A percentile compares a stretch with the other conserved stretches of the same genome.
Evolutionary conservation across 106 monocot species (phyloP).

Genomic region (Acorus calamus): DNA sequence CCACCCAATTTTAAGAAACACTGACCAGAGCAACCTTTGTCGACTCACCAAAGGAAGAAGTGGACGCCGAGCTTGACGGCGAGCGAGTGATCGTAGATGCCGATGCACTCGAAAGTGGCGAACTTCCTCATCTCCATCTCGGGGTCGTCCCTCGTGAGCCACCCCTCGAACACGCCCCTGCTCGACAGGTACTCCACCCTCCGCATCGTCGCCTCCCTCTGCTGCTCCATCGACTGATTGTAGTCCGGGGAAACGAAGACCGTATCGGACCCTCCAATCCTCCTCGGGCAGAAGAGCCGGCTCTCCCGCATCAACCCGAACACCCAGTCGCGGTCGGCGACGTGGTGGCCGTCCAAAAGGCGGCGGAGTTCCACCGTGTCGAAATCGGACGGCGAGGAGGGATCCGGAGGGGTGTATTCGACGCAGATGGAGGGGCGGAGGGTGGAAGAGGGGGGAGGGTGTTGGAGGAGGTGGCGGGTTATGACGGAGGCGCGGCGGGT

Average conservation of each 20-base stretch:
- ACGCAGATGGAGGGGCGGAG: constrained; percentile 31
- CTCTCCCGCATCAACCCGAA: constrained; percentile 67
- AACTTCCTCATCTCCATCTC: constrained; percentile 52
- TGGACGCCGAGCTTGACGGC: constrained; percentile 77
- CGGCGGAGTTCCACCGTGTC: constrained; percentile 28
- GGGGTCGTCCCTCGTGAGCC: constrained; percentile 42
- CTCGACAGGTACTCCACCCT: constrained; percentile 45
- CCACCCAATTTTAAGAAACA: no score
- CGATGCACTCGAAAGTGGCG: constrained; percentile 51
- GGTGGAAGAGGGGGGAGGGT: neutral
- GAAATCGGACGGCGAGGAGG: constrained; percentile 17
- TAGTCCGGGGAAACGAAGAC: constrained; percentile 66
- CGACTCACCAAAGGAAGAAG: constrained; percentile 69
- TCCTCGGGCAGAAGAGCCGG: constrained; percentile 41
- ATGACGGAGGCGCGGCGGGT: constrained; percentile 36
- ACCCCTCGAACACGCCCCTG: constrained; percentile 58
- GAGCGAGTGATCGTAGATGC: constrained; percentile 73
- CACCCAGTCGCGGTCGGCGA: constrained; percentile 49
- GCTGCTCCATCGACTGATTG: constrained; percentile 79
- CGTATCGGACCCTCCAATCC: constrained; percentile 13
- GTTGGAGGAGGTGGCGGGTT: constrained; percentile 25
- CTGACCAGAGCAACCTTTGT: no score
- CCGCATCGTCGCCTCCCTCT: constrained; percentile 70
- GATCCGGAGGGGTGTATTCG: constrained; percentile 39
- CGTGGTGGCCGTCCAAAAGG: constrained; percentile 65